Conservation (phyloP, 2,329 filamentous ascomycete species). For the Colletotrichum phormii region DNA sequence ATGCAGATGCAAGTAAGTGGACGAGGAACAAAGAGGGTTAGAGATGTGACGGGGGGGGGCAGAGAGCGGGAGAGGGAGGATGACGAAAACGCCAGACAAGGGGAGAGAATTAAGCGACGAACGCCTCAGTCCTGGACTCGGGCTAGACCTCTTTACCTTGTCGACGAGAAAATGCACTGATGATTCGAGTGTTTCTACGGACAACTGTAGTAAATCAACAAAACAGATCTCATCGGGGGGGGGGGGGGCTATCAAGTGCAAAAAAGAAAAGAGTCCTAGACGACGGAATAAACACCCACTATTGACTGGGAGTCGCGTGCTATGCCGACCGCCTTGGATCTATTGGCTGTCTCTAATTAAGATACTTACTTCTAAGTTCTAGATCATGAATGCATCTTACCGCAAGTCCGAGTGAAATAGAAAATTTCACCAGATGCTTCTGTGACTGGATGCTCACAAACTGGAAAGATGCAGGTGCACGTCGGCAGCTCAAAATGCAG, state of each 20-base stretch:
- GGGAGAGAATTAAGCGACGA: slow-evolving; percentile 32
- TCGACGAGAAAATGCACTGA: not conserved
- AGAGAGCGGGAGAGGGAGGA: slow-evolving; percentile 24
- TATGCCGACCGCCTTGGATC: not conserved
- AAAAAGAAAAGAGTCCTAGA: not conserved
- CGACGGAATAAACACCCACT: not conserved
- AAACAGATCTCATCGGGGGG: not conserved
- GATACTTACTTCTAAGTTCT: not conserved
- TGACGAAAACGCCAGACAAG: slow-evolving; percentile 32
- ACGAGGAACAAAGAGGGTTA: slow-evolving; percentile 8
- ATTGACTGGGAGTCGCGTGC: not conserved
- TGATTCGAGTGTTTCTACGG: not conserved
- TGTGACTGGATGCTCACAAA: slow-evolving; percentile 17
- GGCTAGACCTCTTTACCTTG: slow-evolving; percentile 2
- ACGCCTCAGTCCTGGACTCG: not conserved
- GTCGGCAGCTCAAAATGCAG: not conserved
- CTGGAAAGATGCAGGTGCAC: slow-evolving; percentile 17
- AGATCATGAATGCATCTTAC: not conserved
- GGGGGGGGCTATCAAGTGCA: not conserved
- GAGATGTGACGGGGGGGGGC: not conserved
- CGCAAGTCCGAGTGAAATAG: not conserved
- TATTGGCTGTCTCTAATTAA: not conserved
- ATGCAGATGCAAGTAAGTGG: not conserved
- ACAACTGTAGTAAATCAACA: not conserved
- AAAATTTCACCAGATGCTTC: slow-evolving; percentile 10